Evolutionary conservation across 2,329 filamentous ascomycete genomes (phyloP).

Genomic region (Pyrenophora graminea): DNA sequence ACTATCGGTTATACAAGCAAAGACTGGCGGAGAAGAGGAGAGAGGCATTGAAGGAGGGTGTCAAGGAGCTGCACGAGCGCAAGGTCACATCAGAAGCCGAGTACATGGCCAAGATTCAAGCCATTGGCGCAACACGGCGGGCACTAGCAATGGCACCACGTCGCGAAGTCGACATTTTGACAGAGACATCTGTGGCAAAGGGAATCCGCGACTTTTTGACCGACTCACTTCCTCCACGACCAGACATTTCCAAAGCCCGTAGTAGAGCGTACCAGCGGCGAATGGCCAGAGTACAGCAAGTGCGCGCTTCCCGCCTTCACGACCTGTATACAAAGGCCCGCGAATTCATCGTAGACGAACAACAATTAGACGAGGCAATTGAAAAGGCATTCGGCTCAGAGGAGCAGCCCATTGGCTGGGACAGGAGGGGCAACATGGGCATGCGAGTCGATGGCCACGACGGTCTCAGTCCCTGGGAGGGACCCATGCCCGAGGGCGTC

Average conservation of each 20-base stretch:
- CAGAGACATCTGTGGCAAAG: slow-evolving; percentile 36
- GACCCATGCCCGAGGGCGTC: slow-evolving; percentile 39
- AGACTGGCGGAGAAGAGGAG: slow-evolving; percentile 74
- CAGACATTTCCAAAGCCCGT: slow-evolving; percentile 34
- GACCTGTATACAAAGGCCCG: slow-evolving; percentile 88
- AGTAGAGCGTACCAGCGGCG: slow-evolving; percentile 47
- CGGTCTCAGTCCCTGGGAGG: slow-evolving; percentile 40
- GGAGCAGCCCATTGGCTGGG: slow-evolving; percentile 49
- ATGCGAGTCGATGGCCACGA: slow-evolving; percentile 24
- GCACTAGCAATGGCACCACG: slow-evolving; percentile 65
- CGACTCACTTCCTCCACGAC: slow-evolving; percentile 32
- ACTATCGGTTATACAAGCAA: slow-evolving; percentile 67
- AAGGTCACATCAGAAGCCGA: slow-evolving; percentile 33
- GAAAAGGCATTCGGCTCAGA: slow-evolving; percentile 75
- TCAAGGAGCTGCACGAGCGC: slow-evolving; percentile 66
- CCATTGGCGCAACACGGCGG: slow-evolving; percentile 53
- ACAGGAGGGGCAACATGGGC: slow-evolving; percentile 27
- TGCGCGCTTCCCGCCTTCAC: slow-evolving; percentile 73
- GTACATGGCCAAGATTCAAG: slow-evolving; percentile 26
- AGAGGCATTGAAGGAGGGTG: slow-evolving; percentile 70
- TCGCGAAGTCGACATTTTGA: slow-evolving; percentile 61
- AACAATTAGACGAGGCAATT: slow-evolving; percentile 73
- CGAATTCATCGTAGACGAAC: slow-evolving; percentile 82
- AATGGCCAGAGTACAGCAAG: slow-evolving; percentile 59
- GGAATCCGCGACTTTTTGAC: slow-evolving; percentile 43